Conservation (phyloP, 2,329 filamentous ascomycete species). For the Dactylellina drechsleri region DNA sequence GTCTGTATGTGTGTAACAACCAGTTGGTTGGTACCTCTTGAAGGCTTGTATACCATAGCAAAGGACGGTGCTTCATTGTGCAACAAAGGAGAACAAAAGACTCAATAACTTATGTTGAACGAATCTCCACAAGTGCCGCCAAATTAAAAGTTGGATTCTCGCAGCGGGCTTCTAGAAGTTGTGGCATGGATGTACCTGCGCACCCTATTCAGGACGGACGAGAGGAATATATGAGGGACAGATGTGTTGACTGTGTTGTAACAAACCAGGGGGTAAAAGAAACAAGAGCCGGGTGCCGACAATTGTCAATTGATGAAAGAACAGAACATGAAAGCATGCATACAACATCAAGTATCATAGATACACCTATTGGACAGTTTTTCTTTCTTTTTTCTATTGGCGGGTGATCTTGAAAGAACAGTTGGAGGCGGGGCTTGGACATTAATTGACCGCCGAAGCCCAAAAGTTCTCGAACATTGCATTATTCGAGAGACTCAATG, state of each 20-base stretch:
- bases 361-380: too few relatives aligned
- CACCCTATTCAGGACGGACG: neutral
- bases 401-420: too few relatives aligned
- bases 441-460: too few relatives aligned
- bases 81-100: neutral
- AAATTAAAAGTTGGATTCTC: neutral
- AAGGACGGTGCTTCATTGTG: neutral
- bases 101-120: neutral
- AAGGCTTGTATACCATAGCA: neutral
- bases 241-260: neutral
- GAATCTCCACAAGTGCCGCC: too few relatives aligned
- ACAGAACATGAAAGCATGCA: neutral
- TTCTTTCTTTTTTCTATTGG: too few relatives aligned
- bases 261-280: neutral
- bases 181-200: neutral
- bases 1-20: conserved; percentile 2
- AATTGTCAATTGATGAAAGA: neutral
- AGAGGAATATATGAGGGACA: neutral
- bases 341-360: too few relatives aligned
- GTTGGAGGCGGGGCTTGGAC: too few relatives aligned
- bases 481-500: too few relatives aligned
- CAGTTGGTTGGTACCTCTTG: neutral
- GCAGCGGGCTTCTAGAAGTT: neutral
- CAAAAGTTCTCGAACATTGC: too few relatives aligned
- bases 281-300: too few relatives aligned